Percentiles rank a stretch among this genome's conserved stretches.
Conservation (phyloP, 179 eudicot species). For the Patellifolia procumbens region DNA sequence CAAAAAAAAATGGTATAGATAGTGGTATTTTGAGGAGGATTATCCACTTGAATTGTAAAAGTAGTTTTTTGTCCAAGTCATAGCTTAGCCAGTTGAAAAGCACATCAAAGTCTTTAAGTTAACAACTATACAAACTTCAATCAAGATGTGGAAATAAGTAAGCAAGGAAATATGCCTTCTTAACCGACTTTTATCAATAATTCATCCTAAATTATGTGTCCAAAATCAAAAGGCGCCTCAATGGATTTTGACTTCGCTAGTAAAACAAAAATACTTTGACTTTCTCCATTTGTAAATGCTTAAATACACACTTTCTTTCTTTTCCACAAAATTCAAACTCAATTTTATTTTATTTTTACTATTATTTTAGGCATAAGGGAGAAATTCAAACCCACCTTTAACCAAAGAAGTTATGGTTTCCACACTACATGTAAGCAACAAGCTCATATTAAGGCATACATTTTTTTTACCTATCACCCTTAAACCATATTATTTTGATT, state of each 20-base stretch:
- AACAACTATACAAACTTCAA: slow-evolving; percentile 19
- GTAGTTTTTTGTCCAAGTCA: slow-evolving; percentile 21
- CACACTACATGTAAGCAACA: slow-evolving; percentile 27
- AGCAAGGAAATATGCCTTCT: slow-evolving; percentile 21
- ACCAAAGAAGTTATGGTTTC: slow-evolving; percentile 1
- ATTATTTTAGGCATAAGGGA: no score
- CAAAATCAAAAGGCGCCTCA: slow-evolving; percentile 27
- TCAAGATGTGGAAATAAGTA: slow-evolving; percentile 22
- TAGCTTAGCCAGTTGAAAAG: slow-evolving; percentile 8
- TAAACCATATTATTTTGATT: no score
- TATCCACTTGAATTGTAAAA: slow-evolving; percentile 9
- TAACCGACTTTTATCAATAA: slow-evolving; percentile 32
- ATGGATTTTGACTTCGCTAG: slow-evolving; percentile 26
- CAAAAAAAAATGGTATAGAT: no score
- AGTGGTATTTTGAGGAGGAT: not conserved
- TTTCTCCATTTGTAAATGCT: slow-evolving; percentile 11
- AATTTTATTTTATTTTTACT: no score
- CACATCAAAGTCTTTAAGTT: slow-evolving; percentile 8
- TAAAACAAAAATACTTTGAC: slow-evolving; percentile 22
- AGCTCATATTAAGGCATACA: slow-evolving; percentile 3
- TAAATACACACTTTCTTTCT: not conserved
- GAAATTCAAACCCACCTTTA: no score
- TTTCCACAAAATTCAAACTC: slow-evolving; percentile 15
- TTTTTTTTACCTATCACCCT: no score
- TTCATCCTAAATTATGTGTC: slow-evolving; percentile 2